Base-by-base conservation (phyloP, 441 rosid genomes). In the Cnidoscolus chayamansa region DNA sequence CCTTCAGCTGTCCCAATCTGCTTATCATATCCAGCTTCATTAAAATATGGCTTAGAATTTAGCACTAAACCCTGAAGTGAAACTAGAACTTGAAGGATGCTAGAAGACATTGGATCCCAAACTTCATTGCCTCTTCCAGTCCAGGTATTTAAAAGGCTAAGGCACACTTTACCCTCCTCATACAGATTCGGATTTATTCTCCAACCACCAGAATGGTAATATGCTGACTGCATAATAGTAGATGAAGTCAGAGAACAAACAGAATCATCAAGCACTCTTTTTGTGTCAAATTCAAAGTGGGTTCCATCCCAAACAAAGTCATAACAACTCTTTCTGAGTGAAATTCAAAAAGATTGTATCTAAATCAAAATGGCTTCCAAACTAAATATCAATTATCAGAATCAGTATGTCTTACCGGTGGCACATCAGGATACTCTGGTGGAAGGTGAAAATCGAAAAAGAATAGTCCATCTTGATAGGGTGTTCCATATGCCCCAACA, bases 121-220 rank as follows among this genome's bases (percentile, higher is more conserved):
- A 93, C 97, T 90, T 96, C 98, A 62, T 90, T 93, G 81, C 96
- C 97, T 79, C 86, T 85, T 70, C 99, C 98, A 45, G 93, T 85
- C 99, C 99, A 96, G 31, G 99, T 96, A 81, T 91, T 96, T 55
- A 96, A 79, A 75, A 96, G 97, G 87, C 98, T 96, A 72, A 96
- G 97, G 86, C 98, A 96, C 74, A 96, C 97, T 83, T 90, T 93
- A 57, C 99, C 98, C 80, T 88, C 97, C 83, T 93, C 99, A 1
- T 93, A 93, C 74, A 93, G 74, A 86, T 96, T 96, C 0, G 99
- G 99, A 77, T 96, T 96, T 81, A 96, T 80, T 71, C 97, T 86
- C 97, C 97, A 93, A 71, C 99, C 99, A 72, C 99, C 97, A 70
- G 99, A 96, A 83, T 90, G 97, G 76, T 93, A 93, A 73, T 96